These are phyloP conservation scores for Xerophyta viscosa DNA, from an alignment of 106 monocot species.

Conservation along the genomic window DNA sequence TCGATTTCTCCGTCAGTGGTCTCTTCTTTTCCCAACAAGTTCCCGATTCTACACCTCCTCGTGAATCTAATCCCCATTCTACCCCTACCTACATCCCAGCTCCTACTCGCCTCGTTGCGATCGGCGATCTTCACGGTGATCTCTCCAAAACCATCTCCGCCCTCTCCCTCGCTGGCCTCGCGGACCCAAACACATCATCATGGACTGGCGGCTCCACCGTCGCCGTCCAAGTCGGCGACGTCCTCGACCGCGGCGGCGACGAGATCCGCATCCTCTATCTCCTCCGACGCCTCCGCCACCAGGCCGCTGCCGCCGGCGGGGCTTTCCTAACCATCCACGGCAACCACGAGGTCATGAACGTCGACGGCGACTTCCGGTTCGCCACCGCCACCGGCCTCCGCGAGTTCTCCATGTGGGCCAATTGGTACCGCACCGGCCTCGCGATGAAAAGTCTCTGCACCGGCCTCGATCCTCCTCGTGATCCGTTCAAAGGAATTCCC, in stretches of 20 bases:
- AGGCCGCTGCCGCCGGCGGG: slow-evolving; percentile 45
- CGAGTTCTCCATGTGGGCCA: slow-evolving; percentile 61
- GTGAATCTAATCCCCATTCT: slow-evolving; percentile 4
- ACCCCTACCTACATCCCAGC: slow-evolving; percentile 33
- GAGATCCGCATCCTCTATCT: slow-evolving; percentile 82
- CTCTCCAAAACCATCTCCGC: slow-evolving; percentile 55
- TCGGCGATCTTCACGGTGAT: slow-evolving; percentile 90
- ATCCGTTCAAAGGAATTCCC: slow-evolving; percentile 86
- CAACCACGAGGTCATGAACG: slow-evolving; percentile 97
- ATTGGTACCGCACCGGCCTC: slow-evolving; percentile 54
- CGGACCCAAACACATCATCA: slow-evolving; percentile 22
- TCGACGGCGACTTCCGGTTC: slow-evolving; percentile 67
- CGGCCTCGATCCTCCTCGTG: slow-evolving; percentile 18
- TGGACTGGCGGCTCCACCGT: slow-evolving; percentile 62
- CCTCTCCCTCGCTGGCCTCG: slow-evolving; percentile 61
- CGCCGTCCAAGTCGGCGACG: slow-evolving; percentile 88
- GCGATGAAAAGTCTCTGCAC: slow-evolving; percentile 57
- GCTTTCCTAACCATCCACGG: slow-evolving; percentile 53
- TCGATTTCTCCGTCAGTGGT: slow-evolving; percentile 82
- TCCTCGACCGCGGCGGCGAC: slow-evolving; percentile 86
- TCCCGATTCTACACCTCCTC: slow-evolving; percentile 12
- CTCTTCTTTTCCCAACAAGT: slow-evolving; percentile 38
- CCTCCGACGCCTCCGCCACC: slow-evolving; percentile 53
- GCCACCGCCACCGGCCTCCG: slow-evolving; percentile 37
- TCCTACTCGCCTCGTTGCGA: slow-evolving; percentile 67